phyloP scores from a whole-genome alignment of 116 monocot species.

The Dioscorea cayenensis region DNA sequence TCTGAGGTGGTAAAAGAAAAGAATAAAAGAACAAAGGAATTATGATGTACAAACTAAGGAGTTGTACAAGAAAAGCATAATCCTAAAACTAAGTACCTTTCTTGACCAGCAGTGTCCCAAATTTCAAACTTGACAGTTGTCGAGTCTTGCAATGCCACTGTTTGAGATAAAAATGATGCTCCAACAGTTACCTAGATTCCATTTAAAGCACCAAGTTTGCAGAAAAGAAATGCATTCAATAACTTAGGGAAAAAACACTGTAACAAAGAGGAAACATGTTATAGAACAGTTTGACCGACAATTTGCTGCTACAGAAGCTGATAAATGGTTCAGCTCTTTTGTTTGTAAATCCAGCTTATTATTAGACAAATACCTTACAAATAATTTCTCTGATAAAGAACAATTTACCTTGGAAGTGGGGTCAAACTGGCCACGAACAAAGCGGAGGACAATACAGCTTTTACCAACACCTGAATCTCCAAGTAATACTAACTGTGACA shows the following conservation, averaged over 20 bases:
- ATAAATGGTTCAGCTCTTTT: neutral
- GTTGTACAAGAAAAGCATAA: neutral
- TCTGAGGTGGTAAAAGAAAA: neutral
- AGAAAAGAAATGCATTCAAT: neutral
- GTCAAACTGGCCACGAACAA: constrained; percentile 97
- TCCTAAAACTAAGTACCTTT: constrained; percentile 43
- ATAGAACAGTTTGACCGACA: neutral
- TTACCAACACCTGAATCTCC: constrained; percentile 99
- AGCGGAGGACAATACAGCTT: constrained; percentile 97
- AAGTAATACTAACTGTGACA: constrained; percentile 74
- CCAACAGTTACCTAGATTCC: constrained; percentile 83
- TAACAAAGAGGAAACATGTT: neutral
- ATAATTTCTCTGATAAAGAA: neutral
- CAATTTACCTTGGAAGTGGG: constrained; percentile 83
- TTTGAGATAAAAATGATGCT: constrained; percentile 95
- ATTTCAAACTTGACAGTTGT: constrained; percentile 96
- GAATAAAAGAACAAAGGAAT: too few relatives aligned
- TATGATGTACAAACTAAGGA: neutral
- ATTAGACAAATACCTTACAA: neutral
- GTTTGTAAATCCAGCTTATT: constrained; percentile 1
- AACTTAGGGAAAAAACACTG: neutral
- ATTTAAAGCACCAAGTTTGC: constrained; percentile 1
- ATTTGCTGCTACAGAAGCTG: neutral
- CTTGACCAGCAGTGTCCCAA: constrained; percentile 98
- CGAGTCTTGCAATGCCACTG: constrained; percentile 80